A percentile compares a stretch with the other conserved stretches of the same genome.
Evolutionary conservation across 1,284 basidiomycete genomes (phyloP).

Genomic region (Abortiporus biennis): DNA sequence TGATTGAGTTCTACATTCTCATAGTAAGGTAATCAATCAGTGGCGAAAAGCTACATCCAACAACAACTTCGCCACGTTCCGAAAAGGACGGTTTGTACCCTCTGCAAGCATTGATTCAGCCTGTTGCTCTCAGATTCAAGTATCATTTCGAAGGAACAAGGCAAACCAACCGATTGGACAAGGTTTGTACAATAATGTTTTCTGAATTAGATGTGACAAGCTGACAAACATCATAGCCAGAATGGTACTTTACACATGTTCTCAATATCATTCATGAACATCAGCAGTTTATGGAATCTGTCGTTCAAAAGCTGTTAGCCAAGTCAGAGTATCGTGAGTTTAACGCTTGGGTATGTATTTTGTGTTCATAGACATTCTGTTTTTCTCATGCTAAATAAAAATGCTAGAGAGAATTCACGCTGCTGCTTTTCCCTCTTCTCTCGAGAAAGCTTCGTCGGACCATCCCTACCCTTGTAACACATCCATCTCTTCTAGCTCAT

Average conservation of each 20-base stretch:
- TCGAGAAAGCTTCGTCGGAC: slow-evolving; percentile 69
- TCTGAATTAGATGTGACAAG: too few species aligned
- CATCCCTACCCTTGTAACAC: slow-evolving; percentile 68
- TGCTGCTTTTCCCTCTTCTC: slow-evolving; percentile 66
- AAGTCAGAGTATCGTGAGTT: slow-evolving; percentile 57
- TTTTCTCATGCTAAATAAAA: neutral
- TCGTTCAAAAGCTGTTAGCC: slow-evolving; percentile 69
- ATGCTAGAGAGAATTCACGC: slow-evolving; percentile 69
- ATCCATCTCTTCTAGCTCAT: slow-evolving; percentile 87
- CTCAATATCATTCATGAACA: slow-evolving; percentile 83
- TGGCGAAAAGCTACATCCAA: slow-evolving; percentile 39
- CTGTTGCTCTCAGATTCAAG: slow-evolving; percentile 84
- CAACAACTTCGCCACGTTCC: slow-evolving; percentile 9
- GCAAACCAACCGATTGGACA: slow-evolving; percentile 90
- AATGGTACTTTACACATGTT: slow-evolving; percentile 95
- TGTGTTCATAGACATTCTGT: slow-evolving; percentile 3
- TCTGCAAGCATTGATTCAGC: slow-evolving; percentile 79
- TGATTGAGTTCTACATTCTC: neutral
- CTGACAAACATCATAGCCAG: slow-evolving; percentile 78
- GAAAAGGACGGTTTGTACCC: slow-evolving; percentile 55
- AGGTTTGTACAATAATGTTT: slow-evolving; percentile 50
- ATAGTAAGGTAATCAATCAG: slow-evolving; percentile 28
- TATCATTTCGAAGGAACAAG: slow-evolving; percentile 91
- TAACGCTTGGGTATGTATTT: slow-evolving; percentile 68
- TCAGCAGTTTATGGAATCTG: slow-evolving; percentile 66